Percentiles rank a stretch among this genome's conserved stretches.
Conservation (phyloP, 1,284 basidiomycete genomes). For the Melampsora medusae region DNA sequence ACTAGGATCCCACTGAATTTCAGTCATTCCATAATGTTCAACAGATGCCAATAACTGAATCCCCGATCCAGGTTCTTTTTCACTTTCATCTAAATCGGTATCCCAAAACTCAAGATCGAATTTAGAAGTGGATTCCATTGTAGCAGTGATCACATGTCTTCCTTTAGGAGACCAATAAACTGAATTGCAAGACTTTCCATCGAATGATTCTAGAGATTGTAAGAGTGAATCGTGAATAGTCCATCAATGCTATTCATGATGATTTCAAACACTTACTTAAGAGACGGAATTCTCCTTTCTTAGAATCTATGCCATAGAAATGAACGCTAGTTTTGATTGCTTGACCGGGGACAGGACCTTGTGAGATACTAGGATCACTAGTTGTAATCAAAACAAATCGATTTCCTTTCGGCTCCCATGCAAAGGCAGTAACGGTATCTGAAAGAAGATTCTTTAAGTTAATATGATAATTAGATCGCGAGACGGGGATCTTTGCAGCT, state of each 20-base stretch:
- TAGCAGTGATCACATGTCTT: constrained; percentile 90
- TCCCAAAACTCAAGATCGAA: constrained; percentile 99
- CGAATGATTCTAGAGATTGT: constrained; percentile 65
- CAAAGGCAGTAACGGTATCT: constrained; percentile 95
- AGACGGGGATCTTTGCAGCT: constrained; percentile 27
- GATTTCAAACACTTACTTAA: constrained; percentile 64
- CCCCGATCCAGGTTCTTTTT: constrained; percentile 71
- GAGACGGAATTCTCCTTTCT: constrained; percentile 90
- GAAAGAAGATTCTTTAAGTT: constrained; percentile 35
- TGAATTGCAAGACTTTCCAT: constrained; percentile 85
- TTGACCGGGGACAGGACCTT: constrained; percentile 77
- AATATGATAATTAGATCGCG: not conserved
- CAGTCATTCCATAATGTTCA: constrained; percentile 98
- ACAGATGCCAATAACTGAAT: constrained; percentile 78
- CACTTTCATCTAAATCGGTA: constrained; percentile 71
- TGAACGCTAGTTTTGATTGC: constrained; percentile 93
- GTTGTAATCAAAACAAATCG: constrained; percentile 95
- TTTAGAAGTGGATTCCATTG: constrained; percentile 89
- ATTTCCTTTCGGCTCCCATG: constrained; percentile 95
- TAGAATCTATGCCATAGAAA: constrained; percentile 91
- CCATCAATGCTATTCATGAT: no score
- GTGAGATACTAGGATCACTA: constrained; percentile 84
- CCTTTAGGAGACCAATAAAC: constrained; percentile 97
- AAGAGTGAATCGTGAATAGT: not conserved
- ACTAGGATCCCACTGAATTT: constrained; percentile 97